These are phyloP conservation scores for Pseudocercospora eumusae DNA, from an alignment of 2,329 filamentous ascomycete species.

Conservation along the genomic window DNA sequence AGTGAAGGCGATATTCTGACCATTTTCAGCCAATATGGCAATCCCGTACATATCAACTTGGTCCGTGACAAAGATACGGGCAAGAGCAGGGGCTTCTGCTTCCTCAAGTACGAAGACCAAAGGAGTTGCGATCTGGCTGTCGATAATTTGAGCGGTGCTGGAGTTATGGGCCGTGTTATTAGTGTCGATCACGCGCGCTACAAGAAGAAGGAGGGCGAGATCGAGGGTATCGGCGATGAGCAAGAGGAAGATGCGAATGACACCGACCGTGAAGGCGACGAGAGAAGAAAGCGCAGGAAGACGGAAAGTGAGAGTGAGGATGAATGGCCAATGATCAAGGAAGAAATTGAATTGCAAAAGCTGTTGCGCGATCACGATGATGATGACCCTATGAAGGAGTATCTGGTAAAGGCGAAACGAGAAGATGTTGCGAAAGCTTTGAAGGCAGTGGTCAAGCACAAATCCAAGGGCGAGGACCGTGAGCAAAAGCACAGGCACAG, in stretches of 20 bases:
- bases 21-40: slow-evolving; percentile 95
- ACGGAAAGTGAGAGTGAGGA: slow-evolving; percentile 47
- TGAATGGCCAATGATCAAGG: slow-evolving; percentile 67
- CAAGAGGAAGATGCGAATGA: slow-evolving; percentile 58
- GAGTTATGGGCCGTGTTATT: slow-evolving; percentile 75
- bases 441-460: slow-evolving; percentile 53
- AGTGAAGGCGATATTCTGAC: slow-evolving; percentile 94
- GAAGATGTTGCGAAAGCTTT: slow-evolving; percentile 77
- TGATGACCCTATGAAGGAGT: slow-evolving; percentile 96
- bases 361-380: slow-evolving; percentile 76
- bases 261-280: slow-evolving; percentile 41
- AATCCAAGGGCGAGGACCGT: slow-evolving; percentile 48
- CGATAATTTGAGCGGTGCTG: slow-evolving; percentile 88
- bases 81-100: slow-evolving; percentile 91
- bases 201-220: slow-evolving; percentile 75
- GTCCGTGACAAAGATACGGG: slow-evolving; percentile 94
- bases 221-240: slow-evolving; percentile 44
- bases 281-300: slow-evolving; percentile 49
- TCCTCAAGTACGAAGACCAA: slow-evolving; percentile 98
- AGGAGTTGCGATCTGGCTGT: slow-evolving; percentile 93
- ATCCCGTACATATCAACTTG: slow-evolving; percentile 90
- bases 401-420: slow-evolving; percentile 84
- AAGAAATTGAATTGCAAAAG: slow-evolving; percentile 76
- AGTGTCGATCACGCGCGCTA: slow-evolving; percentile 93
- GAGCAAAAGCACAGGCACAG: slow-evolving; percentile 13